A percentile compares a stretch with the other conserved stretches of the same genome.
These are phyloP conservation scores for Xylaria bambusicola DNA, from an alignment of 495 filamentous ascomycete genomes.

Conservation along the genomic window DNA sequence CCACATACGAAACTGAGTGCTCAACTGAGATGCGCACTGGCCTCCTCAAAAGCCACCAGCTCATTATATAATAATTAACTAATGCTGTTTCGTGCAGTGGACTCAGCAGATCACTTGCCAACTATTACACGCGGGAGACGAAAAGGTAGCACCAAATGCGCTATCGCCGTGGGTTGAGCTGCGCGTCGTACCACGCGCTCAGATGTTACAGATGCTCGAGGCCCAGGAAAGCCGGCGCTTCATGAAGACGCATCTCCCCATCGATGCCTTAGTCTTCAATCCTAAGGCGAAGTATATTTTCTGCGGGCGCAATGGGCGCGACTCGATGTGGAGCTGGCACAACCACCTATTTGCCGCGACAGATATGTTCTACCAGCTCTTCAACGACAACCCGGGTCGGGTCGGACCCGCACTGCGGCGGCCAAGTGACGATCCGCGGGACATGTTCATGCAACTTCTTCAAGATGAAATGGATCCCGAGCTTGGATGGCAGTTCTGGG, in stretches of 20 bases:
- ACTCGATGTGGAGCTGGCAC: constrained; percentile 7
- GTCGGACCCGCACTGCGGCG: background rate
- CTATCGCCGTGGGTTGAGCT: constrained; percentile 5
- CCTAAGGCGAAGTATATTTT: constrained; percentile 6
- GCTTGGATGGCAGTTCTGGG: constrained; percentile 1
- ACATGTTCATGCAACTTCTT: constrained; percentile 5
- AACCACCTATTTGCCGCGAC: background rate
- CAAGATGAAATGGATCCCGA: background rate
- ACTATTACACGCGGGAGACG: background rate
- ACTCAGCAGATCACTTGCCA: constrained; percentile 1
- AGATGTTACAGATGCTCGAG: background rate
- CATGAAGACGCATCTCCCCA: constrained; percentile 8
- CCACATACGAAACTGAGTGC: no score
- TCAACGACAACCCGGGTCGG: constrained; percentile 2
- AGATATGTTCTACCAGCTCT: constrained; percentile 1
- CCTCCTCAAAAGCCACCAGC: no score
- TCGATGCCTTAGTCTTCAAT: constrained; percentile 1
- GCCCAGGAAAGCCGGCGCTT: constrained; percentile 1
- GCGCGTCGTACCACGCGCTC: constrained; percentile 2
- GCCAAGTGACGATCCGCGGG: constrained; percentile 2
- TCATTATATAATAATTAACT: background rate
- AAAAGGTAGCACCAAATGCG: background rate
- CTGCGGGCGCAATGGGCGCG: background rate
- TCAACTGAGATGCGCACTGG: no score
- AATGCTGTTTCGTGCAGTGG: background rate